These are phyloP conservation scores for Phytophthora litchii DNA, from an alignment of 352 stramenopile species.

Conservation along the genomic window DNA sequence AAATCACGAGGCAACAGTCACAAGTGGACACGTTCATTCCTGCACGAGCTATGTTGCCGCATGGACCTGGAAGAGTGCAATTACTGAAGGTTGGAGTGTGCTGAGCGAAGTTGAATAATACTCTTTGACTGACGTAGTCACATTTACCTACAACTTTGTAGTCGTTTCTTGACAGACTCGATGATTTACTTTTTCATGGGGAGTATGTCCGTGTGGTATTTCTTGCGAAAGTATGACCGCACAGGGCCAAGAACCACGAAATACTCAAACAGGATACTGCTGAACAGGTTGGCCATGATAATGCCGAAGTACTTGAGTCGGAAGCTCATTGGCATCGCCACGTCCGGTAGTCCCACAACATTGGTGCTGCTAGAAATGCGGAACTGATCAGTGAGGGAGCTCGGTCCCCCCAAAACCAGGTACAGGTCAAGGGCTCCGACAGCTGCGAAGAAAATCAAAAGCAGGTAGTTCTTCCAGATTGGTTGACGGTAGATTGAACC, in stretches of 20 bases:
- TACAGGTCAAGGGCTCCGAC: conserved; percentile 42
- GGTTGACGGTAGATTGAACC: conserved; percentile 49
- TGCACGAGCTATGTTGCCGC: conserved; percentile 44
- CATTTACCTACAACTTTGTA: not conserved
- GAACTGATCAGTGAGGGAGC: conserved; percentile 48
- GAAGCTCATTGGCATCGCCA: conserved; percentile 51
- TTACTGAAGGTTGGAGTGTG: not conserved
- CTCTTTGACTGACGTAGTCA: not conserved
- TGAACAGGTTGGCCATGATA: conserved; percentile 36
- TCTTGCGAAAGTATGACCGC: conserved; percentile 40
- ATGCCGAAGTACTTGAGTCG: conserved; percentile 41
- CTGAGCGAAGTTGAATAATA: not conserved
- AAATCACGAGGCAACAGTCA: conserved; percentile 32
- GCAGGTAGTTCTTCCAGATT: conserved; percentile 48
- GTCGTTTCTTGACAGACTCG: not conserved
- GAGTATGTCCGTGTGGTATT: conserved; percentile 41
- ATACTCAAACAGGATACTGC: conserved; percentile 37
- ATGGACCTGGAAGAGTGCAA: not conserved
- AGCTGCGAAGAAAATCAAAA: conserved; percentile 36
- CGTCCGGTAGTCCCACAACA: conserved; percentile 51
- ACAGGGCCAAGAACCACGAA: conserved; percentile 48
- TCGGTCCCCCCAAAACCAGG: conserved; percentile 46
- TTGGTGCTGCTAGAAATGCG: conserved; percentile 62
- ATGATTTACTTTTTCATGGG: conserved; percentile 39
- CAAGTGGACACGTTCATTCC: conserved; percentile 45